Percentiles rank a stretch among this genome's conserved stretches.
phyloP scores from a whole-genome alignment of 352 stramenopile genomes.

The Pythium scleroteichum region DNA sequence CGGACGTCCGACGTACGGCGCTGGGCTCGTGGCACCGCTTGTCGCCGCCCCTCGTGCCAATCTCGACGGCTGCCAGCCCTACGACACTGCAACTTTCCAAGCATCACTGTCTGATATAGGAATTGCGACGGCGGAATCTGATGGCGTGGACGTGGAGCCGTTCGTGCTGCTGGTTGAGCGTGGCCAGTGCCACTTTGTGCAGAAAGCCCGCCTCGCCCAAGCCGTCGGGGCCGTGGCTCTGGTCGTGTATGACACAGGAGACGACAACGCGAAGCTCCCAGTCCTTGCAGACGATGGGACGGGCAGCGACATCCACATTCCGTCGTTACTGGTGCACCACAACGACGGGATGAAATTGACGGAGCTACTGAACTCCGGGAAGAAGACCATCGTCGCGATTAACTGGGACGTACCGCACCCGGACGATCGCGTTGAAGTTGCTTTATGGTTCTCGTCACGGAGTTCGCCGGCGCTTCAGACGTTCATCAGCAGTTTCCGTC shows the following conservation, averaged over 20 bases:
- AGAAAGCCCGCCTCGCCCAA: constrained; percentile 27
- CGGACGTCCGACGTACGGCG: constrained; percentile 21
- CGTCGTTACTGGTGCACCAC: constrained; percentile 32
- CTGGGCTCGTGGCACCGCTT: constrained; percentile 20
- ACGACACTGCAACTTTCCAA: constrained; percentile 4
- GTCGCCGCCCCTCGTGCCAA: constrained; percentile 13
- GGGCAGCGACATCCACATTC: constrained; percentile 29
- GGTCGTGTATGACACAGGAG: constrained; percentile 27
- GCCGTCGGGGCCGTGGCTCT: constrained; percentile 17
- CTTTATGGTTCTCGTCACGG: constrained; percentile 37
- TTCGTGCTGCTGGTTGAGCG: constrained; percentile 31
- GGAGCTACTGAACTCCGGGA: constrained; percentile 10
- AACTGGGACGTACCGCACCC: constrained; percentile 25
- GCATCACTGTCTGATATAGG: background rate
- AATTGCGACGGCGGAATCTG: background rate
- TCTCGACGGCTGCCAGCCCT: constrained; percentile 8
- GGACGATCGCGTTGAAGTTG: constrained; percentile 27
- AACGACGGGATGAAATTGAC: constrained; percentile 23
- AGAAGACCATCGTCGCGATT: constrained; percentile 26
- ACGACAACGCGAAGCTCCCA: constrained; percentile 17
- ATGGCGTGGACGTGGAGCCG: constrained; percentile 8
- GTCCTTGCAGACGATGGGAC: constrained; percentile 30
- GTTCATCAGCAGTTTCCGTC: constrained; percentile 22
- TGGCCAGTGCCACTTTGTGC: constrained; percentile 35
- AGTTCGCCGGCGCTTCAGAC: constrained; percentile 19